Conservation (phyloP, 202 grass and related monocot genomes). For the Schoenoplectus triqueter region DNA sequence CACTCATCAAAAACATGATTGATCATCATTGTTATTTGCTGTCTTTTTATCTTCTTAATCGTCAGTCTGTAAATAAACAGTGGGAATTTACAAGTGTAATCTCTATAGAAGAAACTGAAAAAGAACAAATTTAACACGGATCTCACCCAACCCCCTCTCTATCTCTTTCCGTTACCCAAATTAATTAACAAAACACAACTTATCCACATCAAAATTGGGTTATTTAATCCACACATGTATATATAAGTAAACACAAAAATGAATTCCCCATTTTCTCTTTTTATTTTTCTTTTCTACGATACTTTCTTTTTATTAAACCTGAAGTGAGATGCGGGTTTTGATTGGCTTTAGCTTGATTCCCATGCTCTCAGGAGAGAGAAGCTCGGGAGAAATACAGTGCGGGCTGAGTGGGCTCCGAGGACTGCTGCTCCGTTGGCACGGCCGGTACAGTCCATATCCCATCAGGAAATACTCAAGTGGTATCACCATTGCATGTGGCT, state of each 20-base stretch:
- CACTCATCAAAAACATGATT: conserved; percentile 28
- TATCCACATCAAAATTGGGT: conserved; percentile 60
- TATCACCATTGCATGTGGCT: conserved; percentile 92
- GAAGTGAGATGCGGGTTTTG: conserved; percentile 69
- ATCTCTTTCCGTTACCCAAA: conserved; percentile 11
- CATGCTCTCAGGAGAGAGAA: conserved; percentile 96
- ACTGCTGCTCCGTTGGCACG: conserved; percentile 60
- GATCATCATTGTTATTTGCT: conserved; percentile 38
- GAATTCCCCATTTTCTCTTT: conserved; percentile 44
- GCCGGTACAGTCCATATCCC: conserved; percentile 81
- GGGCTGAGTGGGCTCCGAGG: conserved; percentile 80
- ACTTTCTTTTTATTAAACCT: conserved; percentile 45
- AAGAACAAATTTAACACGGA: conserved; percentile 39
- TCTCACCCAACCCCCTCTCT: conserved; percentile 26
- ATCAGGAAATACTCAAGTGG: conserved; percentile 96
- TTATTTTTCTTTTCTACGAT: conserved; percentile 37
- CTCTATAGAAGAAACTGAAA: conserved; percentile 52
- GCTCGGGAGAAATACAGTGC: conserved; percentile 80
- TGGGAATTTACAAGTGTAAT: conserved; percentile 64
- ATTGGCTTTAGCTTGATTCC: conserved; percentile 97
- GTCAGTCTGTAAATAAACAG: conserved; percentile 44
- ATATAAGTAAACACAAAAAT: conserved; percentile 33
- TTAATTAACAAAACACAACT: conserved; percentile 46
- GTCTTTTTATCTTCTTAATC: conserved; percentile 9
- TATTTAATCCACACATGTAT: conserved; percentile 43